Conservation (phyloP, 768 basidiomycete genomes). For the Rhizopogon sp. region DNA sequence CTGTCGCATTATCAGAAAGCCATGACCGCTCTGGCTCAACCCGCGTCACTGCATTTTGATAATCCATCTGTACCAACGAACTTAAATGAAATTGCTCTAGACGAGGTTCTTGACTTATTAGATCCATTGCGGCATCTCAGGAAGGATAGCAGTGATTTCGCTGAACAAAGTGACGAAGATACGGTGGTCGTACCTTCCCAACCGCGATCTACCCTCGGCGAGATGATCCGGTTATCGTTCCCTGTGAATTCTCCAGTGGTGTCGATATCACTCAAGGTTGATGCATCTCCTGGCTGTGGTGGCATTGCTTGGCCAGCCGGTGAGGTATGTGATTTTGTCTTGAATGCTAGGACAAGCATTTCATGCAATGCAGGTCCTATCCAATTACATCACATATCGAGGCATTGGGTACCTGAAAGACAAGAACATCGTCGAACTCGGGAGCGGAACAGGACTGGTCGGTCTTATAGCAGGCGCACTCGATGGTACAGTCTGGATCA, state of each 20-base stretch:
- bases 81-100: conserved; percentile 35
- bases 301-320: conserved; percentile 93
- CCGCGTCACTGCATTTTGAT: conserved; percentile 3
- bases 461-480: conserved; percentile 76
- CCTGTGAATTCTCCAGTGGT: conserved; percentile 10
- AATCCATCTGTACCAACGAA: conserved; percentile 4
- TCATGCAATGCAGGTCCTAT: conserved; percentile 54
- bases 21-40: conserved; percentile 1
- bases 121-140: conserved; percentile 62
- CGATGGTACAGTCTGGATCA: conserved; percentile 69
- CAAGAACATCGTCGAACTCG: conserved; percentile 73
- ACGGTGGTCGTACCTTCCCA: conserved; percentile 48
- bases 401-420: conserved; percentile 44
- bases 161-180: conserved; percentile 13
- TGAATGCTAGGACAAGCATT: conserved; percentile 4
- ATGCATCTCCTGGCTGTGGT: conserved; percentile 85
- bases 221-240: conserved; percentile 43
- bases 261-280: conserved; percentile 50
- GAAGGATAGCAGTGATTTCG: conserved; percentile 29
- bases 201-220: conserved; percentile 42
- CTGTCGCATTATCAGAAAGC: neutral
- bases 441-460: conserved; percentile 91
- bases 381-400: conserved; percentile 64
- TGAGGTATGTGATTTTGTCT: conserved; percentile 46
- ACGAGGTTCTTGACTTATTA: conserved; percentile 49